Conservation (phyloP, 441 rosid genomes). For the Syzygium malaccense region DNA sequence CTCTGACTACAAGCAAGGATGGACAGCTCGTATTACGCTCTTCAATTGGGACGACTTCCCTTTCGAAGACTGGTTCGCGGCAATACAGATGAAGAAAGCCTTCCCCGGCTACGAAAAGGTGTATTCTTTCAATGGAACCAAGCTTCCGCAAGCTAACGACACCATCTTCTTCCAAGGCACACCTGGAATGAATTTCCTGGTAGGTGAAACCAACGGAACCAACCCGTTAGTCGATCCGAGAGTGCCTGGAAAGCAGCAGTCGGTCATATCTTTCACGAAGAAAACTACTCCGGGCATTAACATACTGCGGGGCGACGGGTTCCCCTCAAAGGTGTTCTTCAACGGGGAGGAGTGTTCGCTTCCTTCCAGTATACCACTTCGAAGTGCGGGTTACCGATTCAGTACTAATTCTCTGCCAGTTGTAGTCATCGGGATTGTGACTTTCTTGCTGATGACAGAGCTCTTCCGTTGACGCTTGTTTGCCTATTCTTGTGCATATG, state of each 20-base stretch:
- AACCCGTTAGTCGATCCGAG: constrained; percentile 30
- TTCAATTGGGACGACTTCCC: constrained; percentile 61
- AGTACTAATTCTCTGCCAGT: constrained; percentile 6
- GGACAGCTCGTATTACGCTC: constrained; percentile 67
- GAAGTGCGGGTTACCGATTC: constrained; percentile 23
- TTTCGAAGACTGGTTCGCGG: constrained; percentile 72
- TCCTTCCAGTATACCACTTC: constrained; percentile 42
- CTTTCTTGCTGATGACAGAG: constrained; percentile 25
- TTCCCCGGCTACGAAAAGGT: constrained; percentile 49
- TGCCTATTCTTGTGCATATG: neutral
- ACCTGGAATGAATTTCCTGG: constrained; percentile 56
- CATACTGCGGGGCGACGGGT: constrained; percentile 53
- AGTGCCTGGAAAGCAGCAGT: constrained; percentile 82
- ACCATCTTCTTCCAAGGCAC: constrained; percentile 69
- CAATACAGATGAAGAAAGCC: constrained; percentile 51
- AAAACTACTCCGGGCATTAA: constrained; percentile 33
- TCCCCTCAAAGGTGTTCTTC: constrained; percentile 62
- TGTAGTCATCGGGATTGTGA: constrained; percentile 10
- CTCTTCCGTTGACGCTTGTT: constrained; percentile 9
- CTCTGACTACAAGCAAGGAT: constrained; percentile 55
- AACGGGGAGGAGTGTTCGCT: constrained; percentile 91
- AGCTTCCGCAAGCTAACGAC: constrained; percentile 28
- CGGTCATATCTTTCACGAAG: constrained; percentile 74
- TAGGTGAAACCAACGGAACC: constrained; percentile 49
- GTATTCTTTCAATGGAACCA: constrained; percentile 79